Base-by-base conservation (phyloP, 2,329 filamentous ascomycete genomes). In the Aspergillus brasiliensis region DNA sequence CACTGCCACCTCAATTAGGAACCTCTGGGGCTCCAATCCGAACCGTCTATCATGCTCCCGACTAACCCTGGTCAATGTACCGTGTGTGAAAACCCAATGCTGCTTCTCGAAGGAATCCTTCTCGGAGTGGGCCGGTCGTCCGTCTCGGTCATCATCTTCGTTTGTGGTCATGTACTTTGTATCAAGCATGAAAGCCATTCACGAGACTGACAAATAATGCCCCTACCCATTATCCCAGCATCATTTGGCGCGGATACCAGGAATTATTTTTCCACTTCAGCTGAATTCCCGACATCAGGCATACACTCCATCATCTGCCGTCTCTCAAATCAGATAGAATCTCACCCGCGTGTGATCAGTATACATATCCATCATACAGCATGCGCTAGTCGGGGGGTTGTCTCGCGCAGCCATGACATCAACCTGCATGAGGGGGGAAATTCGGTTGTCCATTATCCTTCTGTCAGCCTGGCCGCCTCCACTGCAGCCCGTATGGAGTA, bases 401-500 rank as follows among this genome's bases (percentile, higher is more conserved):
- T 28, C 52, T 27, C 52, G 34, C 52, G 52, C n/a, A 55, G 52
- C 40, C 52, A 55, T 55, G 52, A 55, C 52, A 55, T 55, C 52
- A 55, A 38, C 52, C 25, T 44, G 52, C 52, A 55, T 28, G 38
- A 31, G n/a, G 44, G 40, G 40, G 37, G 40, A 40, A 55, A 37
- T 40, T 44, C 17, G 46, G 52, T 46, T 44, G 52, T 34, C 38
- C 52, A 40, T 31, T 17, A 40, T 55, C 40, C 25, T 46, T 46
- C 52, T 38, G 27, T 42, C 52, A 44, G 51, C 17, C 37, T 53
- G 25, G 10, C 31, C 17, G n/a, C 40, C 17, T 19, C 40, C 19
- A 27, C 44, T 23, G 13, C 44, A 27, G 21, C 23, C 44, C 44
- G 23, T 13, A 23, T 27, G n/a, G n/a, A 28, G 21, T 48, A 48